Conservation (phyloP, 257 asterid genomes). For the Nicotiana sylvestris region DNA sequence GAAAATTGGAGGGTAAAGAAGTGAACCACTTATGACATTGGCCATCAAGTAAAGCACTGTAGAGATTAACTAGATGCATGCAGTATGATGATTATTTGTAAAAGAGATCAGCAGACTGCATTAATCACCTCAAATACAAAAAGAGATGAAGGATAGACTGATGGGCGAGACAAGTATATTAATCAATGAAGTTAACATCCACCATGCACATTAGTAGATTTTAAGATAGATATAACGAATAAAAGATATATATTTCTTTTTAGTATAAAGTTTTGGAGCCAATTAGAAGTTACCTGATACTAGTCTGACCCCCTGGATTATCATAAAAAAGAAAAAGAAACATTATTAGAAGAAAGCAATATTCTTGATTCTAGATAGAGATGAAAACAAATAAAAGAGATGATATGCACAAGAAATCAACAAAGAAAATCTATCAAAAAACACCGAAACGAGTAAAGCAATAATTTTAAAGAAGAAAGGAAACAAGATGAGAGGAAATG, state of each 20-base stretch:
- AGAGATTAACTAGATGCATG: background rate
- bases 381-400: background rate
- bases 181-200: background rate
- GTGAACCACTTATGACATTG: background rate
- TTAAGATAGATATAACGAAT: conserved; percentile 1
- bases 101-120: background rate
- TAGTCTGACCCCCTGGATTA: conserved; percentile 97
- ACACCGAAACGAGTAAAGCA: background rate
- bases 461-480: background rate
- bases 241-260: background rate
- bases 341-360: background rate
- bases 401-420: background rate
- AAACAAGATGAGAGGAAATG: background rate
- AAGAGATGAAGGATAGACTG: background rate
- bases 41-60: conserved; percentile 1
- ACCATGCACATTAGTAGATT: conserved; percentile 1
- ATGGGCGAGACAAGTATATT: background rate
- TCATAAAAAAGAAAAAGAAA: conserved; percentile 8
- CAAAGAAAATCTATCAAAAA: background rate
- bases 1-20: background rate
- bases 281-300: conserved; percentile 67
- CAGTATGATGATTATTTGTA: background rate
- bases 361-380: background rate
- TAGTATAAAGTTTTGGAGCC: background rate
- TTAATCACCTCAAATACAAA: background rate